Percentiles rank a stretch among this genome's conserved stretches.
Conservation (phyloP, 1,139 yeast species). For the Debaryomyces singareniensis region DNA sequence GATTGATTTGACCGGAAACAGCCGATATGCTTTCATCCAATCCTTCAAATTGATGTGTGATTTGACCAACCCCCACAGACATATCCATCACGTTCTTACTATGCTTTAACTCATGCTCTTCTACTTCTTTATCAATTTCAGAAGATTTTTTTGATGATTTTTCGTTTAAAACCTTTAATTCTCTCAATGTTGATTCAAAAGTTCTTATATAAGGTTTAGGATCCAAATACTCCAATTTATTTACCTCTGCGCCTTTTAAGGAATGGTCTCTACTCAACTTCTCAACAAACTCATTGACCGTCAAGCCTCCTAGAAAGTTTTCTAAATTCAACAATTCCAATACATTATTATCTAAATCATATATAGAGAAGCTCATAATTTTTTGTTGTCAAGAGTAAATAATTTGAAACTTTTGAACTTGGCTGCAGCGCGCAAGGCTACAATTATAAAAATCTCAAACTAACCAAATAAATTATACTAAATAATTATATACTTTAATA, state of each 20-base stretch:
- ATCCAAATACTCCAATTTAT: constrained; percentile 55
- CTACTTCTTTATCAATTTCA: constrained; percentile 49
- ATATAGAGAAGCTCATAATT: constrained; percentile 38
- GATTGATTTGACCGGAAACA: constrained; percentile 60
- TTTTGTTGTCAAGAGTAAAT: too few species aligned
- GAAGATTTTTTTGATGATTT: constrained; percentile 47
- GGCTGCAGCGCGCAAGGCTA: too few species aligned
- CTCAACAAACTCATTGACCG: constrained; percentile 80
- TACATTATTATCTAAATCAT: constrained; percentile 65
- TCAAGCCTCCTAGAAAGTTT: constrained; percentile 61
- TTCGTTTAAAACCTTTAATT: constrained; percentile 52
- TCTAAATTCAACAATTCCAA: constrained; percentile 61
- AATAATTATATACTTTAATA: neutral
- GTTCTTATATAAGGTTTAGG: constrained; percentile 95
- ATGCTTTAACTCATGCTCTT: constrained; percentile 60
- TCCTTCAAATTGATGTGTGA: constrained; percentile 42
- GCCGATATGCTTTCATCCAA: constrained; percentile 57
- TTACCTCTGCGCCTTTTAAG: constrained; percentile 48
- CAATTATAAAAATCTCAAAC: too few species aligned
- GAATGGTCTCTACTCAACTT: constrained; percentile 69
- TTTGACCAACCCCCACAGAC: constrained; percentile 41
- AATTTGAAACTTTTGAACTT: too few species aligned
- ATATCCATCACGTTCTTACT: constrained; percentile 59
- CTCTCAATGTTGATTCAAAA: constrained; percentile 78
- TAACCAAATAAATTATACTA: too few species aligned